Evolutionary conservation across 495 filamentous ascomycete species (phyloP).

Genomic region (Geoglossum glabrum): DNA sequence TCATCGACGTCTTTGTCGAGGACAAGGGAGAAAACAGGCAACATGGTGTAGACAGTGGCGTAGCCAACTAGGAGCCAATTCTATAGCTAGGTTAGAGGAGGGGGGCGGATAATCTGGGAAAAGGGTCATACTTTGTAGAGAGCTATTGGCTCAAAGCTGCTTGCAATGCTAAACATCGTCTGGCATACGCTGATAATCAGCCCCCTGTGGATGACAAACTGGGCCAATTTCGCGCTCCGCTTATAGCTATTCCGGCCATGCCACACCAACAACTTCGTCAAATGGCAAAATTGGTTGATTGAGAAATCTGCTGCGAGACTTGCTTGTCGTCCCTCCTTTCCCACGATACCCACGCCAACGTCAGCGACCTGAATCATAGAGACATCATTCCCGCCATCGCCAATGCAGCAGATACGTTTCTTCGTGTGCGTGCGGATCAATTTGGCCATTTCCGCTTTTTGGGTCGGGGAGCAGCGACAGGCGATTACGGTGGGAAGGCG

Average conservation of each 20-base stretch:
- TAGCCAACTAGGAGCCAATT: conserved; percentile 97
- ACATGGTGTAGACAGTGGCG: conserved; percentile 87
- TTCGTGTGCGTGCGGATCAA: conserved; percentile 83
- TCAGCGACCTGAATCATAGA: conserved; percentile 98
- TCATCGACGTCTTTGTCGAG: conserved; percentile 92
- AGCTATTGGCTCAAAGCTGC: conserved; percentile 77
- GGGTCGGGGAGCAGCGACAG: conserved; percentile 90
- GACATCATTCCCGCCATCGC: conserved; percentile 95
- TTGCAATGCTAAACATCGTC: conserved; percentile 89
- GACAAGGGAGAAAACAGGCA: conserved; percentile 87
- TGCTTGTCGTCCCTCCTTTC: conserved; percentile 92
- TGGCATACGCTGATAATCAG: conserved; percentile 89
- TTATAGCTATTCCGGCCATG: conserved; percentile 96
- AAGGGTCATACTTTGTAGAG: conserved; percentile 57
- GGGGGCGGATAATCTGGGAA: background rate
- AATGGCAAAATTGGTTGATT: conserved; percentile 80
- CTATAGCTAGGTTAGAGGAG: conserved; percentile 15
- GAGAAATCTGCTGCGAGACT: conserved; percentile 90
- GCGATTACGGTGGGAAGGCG: conserved; percentile 80
- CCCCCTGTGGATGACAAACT: conserved; percentile 96
- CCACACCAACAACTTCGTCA: conserved; percentile 97
- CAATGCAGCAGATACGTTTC: conserved; percentile 90
- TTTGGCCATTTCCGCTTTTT: conserved; percentile 83
- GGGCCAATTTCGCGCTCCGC: conserved; percentile 80
- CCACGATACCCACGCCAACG: conserved; percentile 93